Percentiles rank a stretch among this genome's conserved stretches.
phyloP scores from a whole-genome alignment of 495 filamentous ascomycete species.

The Penicillium samsonianum region DNA sequence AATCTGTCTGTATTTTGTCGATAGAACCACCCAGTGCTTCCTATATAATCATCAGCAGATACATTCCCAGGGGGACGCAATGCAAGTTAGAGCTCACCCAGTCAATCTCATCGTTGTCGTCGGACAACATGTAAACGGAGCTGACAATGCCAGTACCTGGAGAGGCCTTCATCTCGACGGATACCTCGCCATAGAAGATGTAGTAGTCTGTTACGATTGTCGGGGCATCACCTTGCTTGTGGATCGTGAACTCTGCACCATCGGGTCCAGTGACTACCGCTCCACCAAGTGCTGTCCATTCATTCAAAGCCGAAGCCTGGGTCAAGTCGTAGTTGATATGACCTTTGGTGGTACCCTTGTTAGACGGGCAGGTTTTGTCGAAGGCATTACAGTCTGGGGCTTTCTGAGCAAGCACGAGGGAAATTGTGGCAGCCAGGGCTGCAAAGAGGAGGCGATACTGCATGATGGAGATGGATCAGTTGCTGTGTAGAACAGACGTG shows the following conservation, averaged over 20 bases:
- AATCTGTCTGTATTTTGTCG: not conserved
- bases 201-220: not conserved
- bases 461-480: not conserved
- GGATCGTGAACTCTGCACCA: not conserved
- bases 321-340: not conserved
- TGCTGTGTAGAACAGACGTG: not conserved
- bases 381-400: not conserved
- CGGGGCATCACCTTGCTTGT: not conserved
- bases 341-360: not conserved
- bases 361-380: not conserved
- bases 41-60: not conserved
- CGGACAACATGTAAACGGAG: not conserved
- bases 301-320: not conserved
- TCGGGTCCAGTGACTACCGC: not conserved
- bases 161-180: slow-evolving; percentile 2
- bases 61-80: no score
- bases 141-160: not conserved
- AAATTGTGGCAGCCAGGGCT: not conserved
- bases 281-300: not conserved
- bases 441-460: not conserved
- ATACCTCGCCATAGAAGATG: not conserved
- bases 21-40: not conserved
- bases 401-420: not conserved
- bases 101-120: not conserved
- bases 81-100: not conserved